Percentiles rank a stretch among this genome's conserved stretches.
These are phyloP conservation scores for Lactarius tabidus DNA, from an alignment of 768 basidiomycete species.

Conservation along the genomic window DNA sequence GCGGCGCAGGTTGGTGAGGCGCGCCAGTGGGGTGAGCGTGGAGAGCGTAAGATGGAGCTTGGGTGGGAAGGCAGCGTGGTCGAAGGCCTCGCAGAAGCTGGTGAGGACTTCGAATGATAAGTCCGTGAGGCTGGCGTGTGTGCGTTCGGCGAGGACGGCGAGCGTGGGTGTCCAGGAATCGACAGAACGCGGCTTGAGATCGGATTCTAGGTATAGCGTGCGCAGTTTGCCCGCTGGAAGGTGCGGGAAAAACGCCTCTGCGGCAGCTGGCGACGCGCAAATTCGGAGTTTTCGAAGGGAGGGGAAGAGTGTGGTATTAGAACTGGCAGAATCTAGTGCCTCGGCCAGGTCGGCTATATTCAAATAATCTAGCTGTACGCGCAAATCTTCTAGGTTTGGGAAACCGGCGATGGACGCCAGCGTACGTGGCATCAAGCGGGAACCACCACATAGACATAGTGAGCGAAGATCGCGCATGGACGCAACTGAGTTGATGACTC, in stretches of 20 bases:
- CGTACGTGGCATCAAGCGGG: constrained; percentile 24
- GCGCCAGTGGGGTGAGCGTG: constrained; percentile 30
- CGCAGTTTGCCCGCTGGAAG: constrained; percentile 15
- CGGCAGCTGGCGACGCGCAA: constrained; percentile 18
- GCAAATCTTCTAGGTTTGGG: constrained; percentile 22
- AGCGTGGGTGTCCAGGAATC: constrained; percentile 25
- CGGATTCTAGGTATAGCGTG: constrained; percentile 24
- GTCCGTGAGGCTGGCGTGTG: constrained; percentile 17
- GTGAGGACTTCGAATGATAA: constrained; percentile 23
- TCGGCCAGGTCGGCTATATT: constrained; percentile 16
- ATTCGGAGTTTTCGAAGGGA: constrained; percentile 21
- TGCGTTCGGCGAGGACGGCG: constrained; percentile 19
- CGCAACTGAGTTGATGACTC: constrained; percentile 16
- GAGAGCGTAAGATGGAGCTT: constrained; percentile 28
- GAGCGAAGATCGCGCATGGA: constrained; percentile 22
- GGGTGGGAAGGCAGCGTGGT: constrained; percentile 20
- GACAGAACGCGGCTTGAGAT: constrained; percentile 24
- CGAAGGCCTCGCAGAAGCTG: constrained; percentile 25
- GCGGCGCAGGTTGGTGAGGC: constrained; percentile 28
- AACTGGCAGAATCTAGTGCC: not conserved
- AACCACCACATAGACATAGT: constrained; percentile 21
- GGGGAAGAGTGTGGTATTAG: constrained; percentile 18
- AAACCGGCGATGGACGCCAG: constrained; percentile 22
- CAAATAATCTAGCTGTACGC: constrained; percentile 23
- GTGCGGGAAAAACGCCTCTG: constrained; percentile 18